Conservation (phyloP, 192 early-diverging fungal species). For the Coemansia sp. region DNA sequence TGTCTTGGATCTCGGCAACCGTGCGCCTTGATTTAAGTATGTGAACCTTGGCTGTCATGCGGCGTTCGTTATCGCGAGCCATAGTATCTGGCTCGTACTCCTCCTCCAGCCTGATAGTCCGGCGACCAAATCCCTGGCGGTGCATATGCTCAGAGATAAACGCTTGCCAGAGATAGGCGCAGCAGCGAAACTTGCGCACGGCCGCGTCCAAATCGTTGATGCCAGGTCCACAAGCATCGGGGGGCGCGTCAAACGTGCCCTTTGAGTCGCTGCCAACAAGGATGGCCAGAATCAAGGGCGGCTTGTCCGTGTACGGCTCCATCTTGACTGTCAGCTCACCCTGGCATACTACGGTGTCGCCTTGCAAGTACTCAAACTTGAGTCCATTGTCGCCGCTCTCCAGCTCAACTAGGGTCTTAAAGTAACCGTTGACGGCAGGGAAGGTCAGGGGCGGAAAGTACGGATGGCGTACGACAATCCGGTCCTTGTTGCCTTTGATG, state of each 20-base stretch:
- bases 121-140: conserved; percentile 65
- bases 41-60: conserved; percentile 60
- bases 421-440: conserved; percentile 57
- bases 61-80: conserved; percentile 37
- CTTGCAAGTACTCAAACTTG: conserved; percentile 51
- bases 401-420: conserved; percentile 61
- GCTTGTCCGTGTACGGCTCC: conserved; percentile 55
- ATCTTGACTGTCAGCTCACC: conserved; percentile 52
- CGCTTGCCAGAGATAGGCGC: conserved; percentile 72
- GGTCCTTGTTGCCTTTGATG: conserved; percentile 25
- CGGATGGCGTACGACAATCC: conserved; percentile 37
- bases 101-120: conserved; percentile 68
- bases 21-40: conserved; percentile 53
- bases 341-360: conserved; percentile 6
- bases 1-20: conserved; percentile 58
- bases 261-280: conserved; percentile 60
- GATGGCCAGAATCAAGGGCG: conserved; percentile 59
- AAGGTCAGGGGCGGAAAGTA: conserved; percentile 56
- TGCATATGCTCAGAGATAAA: conserved; percentile 69
- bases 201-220: conserved; percentile 55
- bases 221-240: conserved; percentile 45
- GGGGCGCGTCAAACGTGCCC: conserved; percentile 60
- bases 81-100: conserved; percentile 56
- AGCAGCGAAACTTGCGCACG: conserved; percentile 58
- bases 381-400: conserved; percentile 57